Evolutionary conservation across 768 basidiomycete species (phyloP).

Genomic region (Favolaschia claudopus): DNA sequence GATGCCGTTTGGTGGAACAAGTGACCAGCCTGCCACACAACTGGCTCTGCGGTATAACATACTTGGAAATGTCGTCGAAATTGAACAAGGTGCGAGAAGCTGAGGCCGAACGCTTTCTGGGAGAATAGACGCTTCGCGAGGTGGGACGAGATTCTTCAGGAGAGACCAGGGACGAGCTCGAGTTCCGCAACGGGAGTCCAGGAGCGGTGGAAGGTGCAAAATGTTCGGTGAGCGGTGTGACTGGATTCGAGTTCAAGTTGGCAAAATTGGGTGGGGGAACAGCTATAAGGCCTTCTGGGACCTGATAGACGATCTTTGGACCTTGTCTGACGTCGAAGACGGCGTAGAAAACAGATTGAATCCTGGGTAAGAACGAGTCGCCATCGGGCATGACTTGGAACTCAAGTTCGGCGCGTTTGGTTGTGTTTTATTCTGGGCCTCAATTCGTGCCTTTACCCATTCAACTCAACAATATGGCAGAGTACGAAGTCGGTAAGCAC

Average conservation of each 20-base stretch:
- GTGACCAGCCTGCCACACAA: slow-evolving; percentile 91
- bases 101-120: slow-evolving; percentile 58
- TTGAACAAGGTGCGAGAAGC: slow-evolving; percentile 73
- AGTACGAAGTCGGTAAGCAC: slow-evolving; percentile 75
- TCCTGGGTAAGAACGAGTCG: slow-evolving; percentile 80
- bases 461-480: slow-evolving; percentile 24
- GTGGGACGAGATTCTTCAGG: slow-evolving; percentile 52
- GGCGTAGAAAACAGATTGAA: slow-evolving; percentile 93
- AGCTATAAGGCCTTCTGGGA: slow-evolving; percentile 90
- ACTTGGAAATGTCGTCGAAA: slow-evolving; percentile 91
- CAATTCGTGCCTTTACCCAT: background rate
- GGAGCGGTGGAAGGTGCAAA: slow-evolving; percentile 31
- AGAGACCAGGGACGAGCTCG: slow-evolving; percentile 60
- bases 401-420: background rate
- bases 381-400: slow-evolving; percentile 39
- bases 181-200: slow-evolving; percentile 53
- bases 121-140: slow-evolving; percentile 51
- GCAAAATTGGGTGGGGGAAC: slow-evolving; percentile 43
- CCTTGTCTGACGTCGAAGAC: slow-evolving; percentile 88
- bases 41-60: slow-evolving; percentile 88
- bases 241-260: slow-evolving; percentile 50
- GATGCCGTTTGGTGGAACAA: slow-evolving; percentile 80
- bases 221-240: slow-evolving; percentile 36
- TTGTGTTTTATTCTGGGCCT: background rate
- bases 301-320: slow-evolving; percentile 91